These are phyloP conservation scores for Neopestalotiopsis clavispora DNA, from an alignment of 2,329 filamentous ascomycete genomes.

Conservation along the genomic window DNA sequence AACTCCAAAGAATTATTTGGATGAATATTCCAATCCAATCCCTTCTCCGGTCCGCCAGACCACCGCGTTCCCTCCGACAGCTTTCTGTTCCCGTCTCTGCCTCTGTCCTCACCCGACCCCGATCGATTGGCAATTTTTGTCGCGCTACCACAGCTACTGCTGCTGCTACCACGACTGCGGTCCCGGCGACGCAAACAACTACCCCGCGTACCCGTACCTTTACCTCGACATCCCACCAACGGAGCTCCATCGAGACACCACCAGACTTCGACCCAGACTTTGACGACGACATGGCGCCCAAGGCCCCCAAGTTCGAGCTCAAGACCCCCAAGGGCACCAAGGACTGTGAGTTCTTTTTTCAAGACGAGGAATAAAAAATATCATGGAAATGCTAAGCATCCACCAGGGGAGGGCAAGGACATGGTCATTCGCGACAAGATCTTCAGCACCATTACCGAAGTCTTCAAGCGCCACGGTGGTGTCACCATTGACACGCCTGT, in stretches of 20 bases:
- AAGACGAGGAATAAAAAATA: background rate
- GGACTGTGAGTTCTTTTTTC: conserved; percentile 62
- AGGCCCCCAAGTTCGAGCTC: conserved; percentile 65
- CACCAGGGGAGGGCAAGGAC: conserved; percentile 71
- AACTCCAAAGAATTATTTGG: conserved; percentile 17
- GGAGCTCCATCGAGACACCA: conserved; percentile 6
- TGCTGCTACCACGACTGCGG: background rate
- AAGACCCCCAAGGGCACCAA: conserved; percentile 93
- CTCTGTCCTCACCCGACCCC: conserved; percentile 6
- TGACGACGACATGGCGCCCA: conserved; percentile 40
- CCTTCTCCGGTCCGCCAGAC: conserved; percentile 14
- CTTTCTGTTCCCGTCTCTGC: background rate
- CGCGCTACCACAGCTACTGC: background rate
- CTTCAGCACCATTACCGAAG: conserved; percentile 56
- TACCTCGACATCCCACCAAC: background rate
- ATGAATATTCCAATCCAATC: conserved; percentile 23
- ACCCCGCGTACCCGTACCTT: conserved; percentile 21
- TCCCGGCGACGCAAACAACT: conserved; percentile 1
- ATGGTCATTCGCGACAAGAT: conserved; percentile 83
- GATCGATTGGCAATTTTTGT: conserved; percentile 5
- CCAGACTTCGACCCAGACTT: conserved; percentile 11
- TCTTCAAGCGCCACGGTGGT: conserved; percentile 67
- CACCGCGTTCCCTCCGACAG: conserved; percentile 12
- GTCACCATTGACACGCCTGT: conserved; percentile 73
- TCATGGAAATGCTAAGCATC: conserved; percentile 24